Conservation (phyloP, 495 filamentous ascomycete genomes). For the Collariella sp. region DNA sequence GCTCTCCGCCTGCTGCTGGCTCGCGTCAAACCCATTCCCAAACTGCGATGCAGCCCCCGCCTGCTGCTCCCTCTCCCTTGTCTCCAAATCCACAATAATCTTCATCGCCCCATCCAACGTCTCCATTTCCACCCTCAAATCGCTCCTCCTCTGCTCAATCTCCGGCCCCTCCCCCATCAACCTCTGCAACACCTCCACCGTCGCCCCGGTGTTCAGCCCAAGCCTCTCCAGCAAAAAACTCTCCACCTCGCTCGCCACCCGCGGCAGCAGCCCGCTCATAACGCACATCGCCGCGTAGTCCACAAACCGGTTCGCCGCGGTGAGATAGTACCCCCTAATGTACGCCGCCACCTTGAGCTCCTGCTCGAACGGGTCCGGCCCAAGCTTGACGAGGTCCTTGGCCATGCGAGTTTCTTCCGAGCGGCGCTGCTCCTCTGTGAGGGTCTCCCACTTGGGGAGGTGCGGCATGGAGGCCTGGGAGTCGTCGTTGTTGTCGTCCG, state of each 20-base stretch:
- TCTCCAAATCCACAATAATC: slow-evolving; percentile 32
- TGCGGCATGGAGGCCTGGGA: neutral
- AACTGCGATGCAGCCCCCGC: neutral
- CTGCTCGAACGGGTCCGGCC: slow-evolving; percentile 36
- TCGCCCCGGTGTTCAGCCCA: slow-evolving; percentile 23
- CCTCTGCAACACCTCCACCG: slow-evolving; percentile 20
- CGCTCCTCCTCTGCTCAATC: slow-evolving; percentile 26
- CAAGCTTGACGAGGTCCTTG: slow-evolving; percentile 29
- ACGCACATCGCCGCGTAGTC: slow-evolving; percentile 42
- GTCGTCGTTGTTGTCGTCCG: too few relatives aligned
- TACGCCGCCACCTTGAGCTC: slow-evolving; percentile 43
- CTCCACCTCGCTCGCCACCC: slow-evolving; percentile 24
- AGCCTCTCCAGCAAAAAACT: slow-evolving; percentile 35
- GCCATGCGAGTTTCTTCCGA: slow-evolving; percentile 16
- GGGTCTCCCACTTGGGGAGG: slow-evolving; percentile 29
- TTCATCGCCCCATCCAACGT: slow-evolving; percentile 35
- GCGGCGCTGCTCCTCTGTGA: slow-evolving; percentile 34
- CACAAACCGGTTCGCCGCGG: slow-evolving; percentile 41
- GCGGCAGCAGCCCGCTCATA: slow-evolving; percentile 37
- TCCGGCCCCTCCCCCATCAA: slow-evolving; percentile 41
- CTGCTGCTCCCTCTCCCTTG: slow-evolving; percentile 4
- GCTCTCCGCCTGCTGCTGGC: slow-evolving; percentile 4
- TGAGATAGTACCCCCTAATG: slow-evolving; percentile 46
- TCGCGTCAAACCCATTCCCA: neutral
- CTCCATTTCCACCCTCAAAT: slow-evolving; percentile 31